Percentiles rank a stretch among this genome's conserved stretches.
Conservation (phyloP, 2,329 filamentous ascomycete genomes). For the Penicillium janthinellum region DNA sequence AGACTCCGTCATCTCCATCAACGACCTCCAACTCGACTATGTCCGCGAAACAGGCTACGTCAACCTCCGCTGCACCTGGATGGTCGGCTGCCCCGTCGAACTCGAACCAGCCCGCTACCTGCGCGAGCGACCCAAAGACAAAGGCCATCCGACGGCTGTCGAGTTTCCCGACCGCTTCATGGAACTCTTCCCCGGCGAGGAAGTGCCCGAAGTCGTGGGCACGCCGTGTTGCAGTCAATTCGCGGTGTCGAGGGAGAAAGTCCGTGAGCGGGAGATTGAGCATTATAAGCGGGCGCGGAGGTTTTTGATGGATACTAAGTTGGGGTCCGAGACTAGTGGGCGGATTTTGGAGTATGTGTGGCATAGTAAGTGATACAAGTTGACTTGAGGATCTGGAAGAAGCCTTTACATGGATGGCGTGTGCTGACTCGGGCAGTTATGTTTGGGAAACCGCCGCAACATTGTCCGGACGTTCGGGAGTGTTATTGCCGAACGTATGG, state of each 20-base stretch:
- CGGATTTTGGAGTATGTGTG: constrained; percentile 58
- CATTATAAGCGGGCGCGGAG: constrained; percentile 51
- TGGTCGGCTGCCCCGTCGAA: constrained; percentile 40
- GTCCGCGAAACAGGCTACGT: constrained; percentile 39
- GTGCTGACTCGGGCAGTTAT: constrained; percentile 21
- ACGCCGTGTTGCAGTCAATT: constrained; percentile 57
- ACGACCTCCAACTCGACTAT: constrained; percentile 31
- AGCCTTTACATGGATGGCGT: neutral
- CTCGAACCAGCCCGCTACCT: constrained; percentile 36
- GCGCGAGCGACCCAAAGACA: constrained; percentile 30
- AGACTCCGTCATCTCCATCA: constrained; percentile 31
- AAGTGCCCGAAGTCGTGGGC: constrained; percentile 46
- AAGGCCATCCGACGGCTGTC: constrained; percentile 30
- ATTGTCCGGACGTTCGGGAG: constrained; percentile 21
- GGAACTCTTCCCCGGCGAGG: constrained; percentile 43
- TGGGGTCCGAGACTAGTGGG: constrained; percentile 51
- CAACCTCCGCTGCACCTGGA: constrained; percentile 37
- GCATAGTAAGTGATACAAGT: constrained; percentile 49
- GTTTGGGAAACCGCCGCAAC: constrained; percentile 27
- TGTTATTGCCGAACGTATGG: constrained; percentile 32
- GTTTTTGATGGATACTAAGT: constrained; percentile 51
- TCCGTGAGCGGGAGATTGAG: constrained; percentile 43
- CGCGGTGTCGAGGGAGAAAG: constrained; percentile 49
- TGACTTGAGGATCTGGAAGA: neutral
- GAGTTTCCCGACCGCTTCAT: constrained; percentile 42